A percentile compares a stretch with the other conserved stretches of the same genome.
Evolutionary conservation across 306 rosid genomes (phyloP).

Genomic region (Sechiopsis laciniata): DNA sequence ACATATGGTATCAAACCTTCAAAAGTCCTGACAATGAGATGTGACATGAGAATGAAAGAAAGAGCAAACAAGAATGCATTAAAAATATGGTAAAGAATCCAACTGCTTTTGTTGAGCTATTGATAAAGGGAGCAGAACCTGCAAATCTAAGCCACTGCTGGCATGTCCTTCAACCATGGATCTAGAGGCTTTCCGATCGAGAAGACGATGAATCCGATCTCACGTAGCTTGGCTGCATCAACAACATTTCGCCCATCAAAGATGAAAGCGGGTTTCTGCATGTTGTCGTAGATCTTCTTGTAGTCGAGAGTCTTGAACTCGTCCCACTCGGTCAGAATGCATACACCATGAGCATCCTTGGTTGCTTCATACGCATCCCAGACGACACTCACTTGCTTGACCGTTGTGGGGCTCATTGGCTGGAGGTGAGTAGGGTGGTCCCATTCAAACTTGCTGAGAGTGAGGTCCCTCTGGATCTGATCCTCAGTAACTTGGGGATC

Average conservation of each 20-base stretch:
- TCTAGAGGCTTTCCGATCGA: slow-evolving; percentile 89
- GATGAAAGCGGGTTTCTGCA: slow-evolving; percentile 82
- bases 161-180: slow-evolving; percentile 90
- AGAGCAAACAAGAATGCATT: slow-evolving; percentile 22
- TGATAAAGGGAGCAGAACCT: not conserved
- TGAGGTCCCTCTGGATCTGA: slow-evolving; percentile 80
- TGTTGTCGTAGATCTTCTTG: slow-evolving; percentile 63
- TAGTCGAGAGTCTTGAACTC: slow-evolving; percentile 84
- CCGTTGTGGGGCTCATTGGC: slow-evolving; percentile 69
- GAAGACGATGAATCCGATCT: slow-evolving; percentile 83
- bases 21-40: not conserved
- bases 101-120: not conserved
- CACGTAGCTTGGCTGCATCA: slow-evolving; percentile 52
- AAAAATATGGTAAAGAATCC: slow-evolving; percentile 17
- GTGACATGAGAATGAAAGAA: slow-evolving; percentile 10
- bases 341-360: slow-evolving; percentile 73
- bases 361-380: slow-evolving; percentile 86
- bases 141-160: slow-evolving; percentile 59
- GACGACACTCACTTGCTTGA: slow-evolving; percentile 75
- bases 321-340: slow-evolving; percentile 92
- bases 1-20: slow-evolving; percentile 18
- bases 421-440: slow-evolving; percentile 87
- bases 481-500: slow-evolving; percentile 83
- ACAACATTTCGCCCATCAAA: slow-evolving; percentile 78
- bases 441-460: slow-evolving; percentile 84